Percentiles rank a stretch among this genome's conserved stretches.
phyloP scores from a whole-genome alignment of 352 stramenopile genomes.

The Pythium monospermum region DNA sequence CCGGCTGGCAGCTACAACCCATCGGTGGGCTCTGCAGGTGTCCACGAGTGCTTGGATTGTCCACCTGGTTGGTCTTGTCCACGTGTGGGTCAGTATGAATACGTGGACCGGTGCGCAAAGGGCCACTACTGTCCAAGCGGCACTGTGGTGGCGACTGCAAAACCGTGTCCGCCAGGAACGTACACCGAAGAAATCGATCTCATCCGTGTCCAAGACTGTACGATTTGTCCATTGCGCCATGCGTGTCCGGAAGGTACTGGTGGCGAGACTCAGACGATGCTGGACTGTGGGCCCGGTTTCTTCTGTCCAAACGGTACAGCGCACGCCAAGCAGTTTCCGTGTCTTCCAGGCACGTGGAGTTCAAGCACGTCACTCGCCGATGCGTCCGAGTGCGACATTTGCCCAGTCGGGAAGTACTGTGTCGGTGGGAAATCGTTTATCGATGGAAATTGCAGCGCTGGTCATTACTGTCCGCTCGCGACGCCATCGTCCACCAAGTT shows the following conservation, averaged over 20 bases:
- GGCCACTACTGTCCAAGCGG: conserved; percentile 75
- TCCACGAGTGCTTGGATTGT: conserved; percentile 63
- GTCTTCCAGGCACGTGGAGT: conserved; percentile 85
- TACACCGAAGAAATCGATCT: conserved; percentile 66
- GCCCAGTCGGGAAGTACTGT: conserved; percentile 84
- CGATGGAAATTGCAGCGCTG: conserved; percentile 63
- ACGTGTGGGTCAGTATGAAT: conserved; percentile 53
- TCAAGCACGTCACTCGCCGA: conserved; percentile 54
- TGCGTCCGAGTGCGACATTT: conserved; percentile 70
- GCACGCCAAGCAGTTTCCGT: conserved; percentile 71
- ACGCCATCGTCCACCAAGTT: conserved; percentile 61
- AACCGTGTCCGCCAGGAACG: conserved; percentile 68
- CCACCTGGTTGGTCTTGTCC: conserved; percentile 73
- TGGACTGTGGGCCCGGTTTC: conserved; percentile 64
- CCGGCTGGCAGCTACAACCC: conserved; percentile 78
- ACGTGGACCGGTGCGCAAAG: conserved; percentile 52
- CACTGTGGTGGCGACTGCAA: conserved; percentile 43
- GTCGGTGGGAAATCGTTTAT: conserved; percentile 69
- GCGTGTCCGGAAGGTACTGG: conserved; percentile 74
- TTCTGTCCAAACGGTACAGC: conserved; percentile 80
- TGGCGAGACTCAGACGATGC: conserved; percentile 58
- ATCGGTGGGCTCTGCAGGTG: conserved; percentile 29
- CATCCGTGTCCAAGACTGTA: conserved; percentile 70
- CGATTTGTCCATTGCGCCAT: conserved; percentile 63
- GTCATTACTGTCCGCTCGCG: conserved; percentile 87